Percentiles rank a stretch among this genome's conserved stretches.
These are phyloP conservation scores for Lyophyllum decastes DNA, from an alignment of 768 basidiomycete genomes.

Conservation along the genomic window DNA sequence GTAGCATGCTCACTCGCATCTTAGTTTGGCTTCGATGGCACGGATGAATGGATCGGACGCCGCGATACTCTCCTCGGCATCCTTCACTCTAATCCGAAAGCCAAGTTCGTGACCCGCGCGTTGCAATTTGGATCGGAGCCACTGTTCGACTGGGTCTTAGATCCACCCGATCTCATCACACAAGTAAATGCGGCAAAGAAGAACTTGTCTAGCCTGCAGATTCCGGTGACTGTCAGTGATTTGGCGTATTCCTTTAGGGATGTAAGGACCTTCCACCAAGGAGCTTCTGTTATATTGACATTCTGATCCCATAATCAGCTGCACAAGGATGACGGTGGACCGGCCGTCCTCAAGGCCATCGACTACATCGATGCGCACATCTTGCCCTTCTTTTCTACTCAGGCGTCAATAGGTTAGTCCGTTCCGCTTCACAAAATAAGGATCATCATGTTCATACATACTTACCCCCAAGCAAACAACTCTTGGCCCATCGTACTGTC, in stretches of 20 bases:
- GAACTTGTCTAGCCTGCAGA: constrained; percentile 51
- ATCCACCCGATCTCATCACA: constrained; percentile 45
- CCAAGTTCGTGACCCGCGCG: constrained; percentile 63
- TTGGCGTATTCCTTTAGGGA: constrained; percentile 60
- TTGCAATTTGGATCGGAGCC: constrained; percentile 77
- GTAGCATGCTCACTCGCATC: background rate
- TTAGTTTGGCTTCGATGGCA: constrained; percentile 51
- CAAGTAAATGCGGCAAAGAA: constrained; percentile 53
- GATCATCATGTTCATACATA: too few species aligned
- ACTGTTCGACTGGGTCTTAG: constrained; percentile 58
- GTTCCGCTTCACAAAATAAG: background rate
- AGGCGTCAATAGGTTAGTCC: constrained; percentile 54
- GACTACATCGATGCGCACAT: constrained; percentile 72
- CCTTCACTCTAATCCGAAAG: constrained; percentile 60
- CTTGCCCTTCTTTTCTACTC: constrained; percentile 64
- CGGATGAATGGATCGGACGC: constrained; percentile 52
- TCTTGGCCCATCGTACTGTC: constrained; percentile 63
- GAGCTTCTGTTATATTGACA: background rate
- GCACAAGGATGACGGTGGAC: constrained; percentile 50
- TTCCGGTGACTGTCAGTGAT: constrained; percentile 71
- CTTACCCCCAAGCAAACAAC: constrained; percentile 38
- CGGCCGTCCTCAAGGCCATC: constrained; percentile 56
- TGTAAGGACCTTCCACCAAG: constrained; percentile 19
- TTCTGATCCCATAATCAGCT: constrained; percentile 17
- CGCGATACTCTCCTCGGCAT: constrained; percentile 52